A percentile compares a stretch with the other conserved stretches of the same genome.
Conservation (phyloP, 179 eudicot species). For the Vitellaria paradoxa region DNA sequence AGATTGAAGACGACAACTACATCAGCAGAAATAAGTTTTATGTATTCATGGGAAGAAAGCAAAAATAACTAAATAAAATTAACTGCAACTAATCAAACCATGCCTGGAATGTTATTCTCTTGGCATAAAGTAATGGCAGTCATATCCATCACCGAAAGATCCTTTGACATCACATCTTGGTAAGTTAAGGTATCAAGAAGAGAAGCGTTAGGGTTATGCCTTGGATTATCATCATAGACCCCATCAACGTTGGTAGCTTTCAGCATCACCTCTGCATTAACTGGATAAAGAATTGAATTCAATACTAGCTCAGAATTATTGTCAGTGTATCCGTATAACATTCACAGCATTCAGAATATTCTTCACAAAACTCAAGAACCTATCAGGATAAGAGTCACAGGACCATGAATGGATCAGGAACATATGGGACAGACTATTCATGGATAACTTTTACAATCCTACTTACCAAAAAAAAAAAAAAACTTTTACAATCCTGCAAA, state of each 20-base stretch:
- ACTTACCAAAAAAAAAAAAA: no score
- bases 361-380: not conserved
- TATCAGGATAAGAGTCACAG: no score
- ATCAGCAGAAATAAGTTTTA: not conserved
- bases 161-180: slow-evolving; percentile 84
- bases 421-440: no score
- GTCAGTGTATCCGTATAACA: no score
- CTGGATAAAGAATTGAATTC: slow-evolving; percentile 33
- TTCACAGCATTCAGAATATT: not conserved
- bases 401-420: no score
- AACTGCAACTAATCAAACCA: not conserved
- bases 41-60: no score
- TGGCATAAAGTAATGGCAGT: slow-evolving; percentile 98
- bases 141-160: slow-evolving; percentile 95
- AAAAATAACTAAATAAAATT: no score
- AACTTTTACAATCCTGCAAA: no score
- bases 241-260: slow-evolving; percentile 97
- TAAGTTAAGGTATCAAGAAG: slow-evolving; percentile 76
- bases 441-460: no score
- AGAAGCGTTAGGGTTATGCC: slow-evolving; percentile 71
- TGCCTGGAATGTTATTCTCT: slow-evolving; percentile 96
- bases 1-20: slow-evolving; percentile 94
- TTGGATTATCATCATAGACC: slow-evolving; percentile 78
- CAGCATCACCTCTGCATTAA: slow-evolving; percentile 94
- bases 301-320: no score